Evolutionary conservation across 192 early-diverging fungal species (phyloP).

Genomic region (Dimargaris verticillata): DNA sequence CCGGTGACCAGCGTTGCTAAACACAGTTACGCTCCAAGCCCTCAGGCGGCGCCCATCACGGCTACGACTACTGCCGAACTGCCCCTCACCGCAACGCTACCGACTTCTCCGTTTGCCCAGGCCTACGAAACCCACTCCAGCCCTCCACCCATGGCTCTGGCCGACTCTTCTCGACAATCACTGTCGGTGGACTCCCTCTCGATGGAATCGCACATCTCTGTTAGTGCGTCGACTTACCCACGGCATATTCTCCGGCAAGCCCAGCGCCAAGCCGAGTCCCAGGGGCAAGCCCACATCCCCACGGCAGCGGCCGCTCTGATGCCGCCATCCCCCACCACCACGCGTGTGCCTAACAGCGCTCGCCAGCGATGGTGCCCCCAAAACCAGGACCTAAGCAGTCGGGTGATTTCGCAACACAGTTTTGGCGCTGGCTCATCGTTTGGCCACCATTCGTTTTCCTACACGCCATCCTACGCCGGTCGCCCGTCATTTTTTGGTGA

Average conservation of each 20-base stretch:
- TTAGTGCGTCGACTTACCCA: not conserved
- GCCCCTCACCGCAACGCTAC: not conserved
- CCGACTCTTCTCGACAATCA: not conserved
- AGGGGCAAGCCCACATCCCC: not conserved
- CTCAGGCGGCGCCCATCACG: not conserved
- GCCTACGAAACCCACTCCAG: not conserved
- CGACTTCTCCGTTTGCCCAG: not conserved
- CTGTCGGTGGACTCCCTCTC: not conserved
- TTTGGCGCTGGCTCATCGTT: constrained; percentile 11
- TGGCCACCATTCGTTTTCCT: not conserved
- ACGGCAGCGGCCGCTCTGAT: not conserved
- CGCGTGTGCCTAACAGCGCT: no score
- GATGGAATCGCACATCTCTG: not conserved
- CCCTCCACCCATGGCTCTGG: not conserved
- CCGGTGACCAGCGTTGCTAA: no score
- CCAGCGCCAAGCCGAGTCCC: not conserved
- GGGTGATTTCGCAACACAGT: not conserved
- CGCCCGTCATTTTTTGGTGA: not conserved
- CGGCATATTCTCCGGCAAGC: not conserved
- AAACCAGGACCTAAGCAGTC: no score
- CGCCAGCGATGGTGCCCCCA: no score
- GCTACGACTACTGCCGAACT: not conserved
- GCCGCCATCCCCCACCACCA: no score
- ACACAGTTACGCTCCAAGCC: no score
- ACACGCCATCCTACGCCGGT: not conserved